Evolutionary conservation across 805 yeast species (phyloP), one percentile per base, ranked within the genome.

Genomic region (Ogataea paradorogensis): DNA sequence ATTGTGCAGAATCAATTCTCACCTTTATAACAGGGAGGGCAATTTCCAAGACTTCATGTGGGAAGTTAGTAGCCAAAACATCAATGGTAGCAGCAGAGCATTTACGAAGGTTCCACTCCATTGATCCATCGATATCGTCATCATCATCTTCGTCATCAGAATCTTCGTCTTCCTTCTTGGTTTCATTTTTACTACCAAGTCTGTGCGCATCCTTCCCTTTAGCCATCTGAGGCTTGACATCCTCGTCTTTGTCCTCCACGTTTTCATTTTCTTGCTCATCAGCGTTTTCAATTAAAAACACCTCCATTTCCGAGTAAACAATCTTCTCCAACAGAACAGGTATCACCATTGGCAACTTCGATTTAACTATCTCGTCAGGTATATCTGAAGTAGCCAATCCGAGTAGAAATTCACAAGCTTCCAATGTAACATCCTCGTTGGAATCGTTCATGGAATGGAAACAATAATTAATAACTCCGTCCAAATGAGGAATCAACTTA

Each of bases 61-160:
- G 90, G 40, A 74, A 71, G 28, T 71, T 70, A 18, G 80, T 69
- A 1, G 97, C 84, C 40, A 93, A 65, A 1, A 82, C 74, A 58
- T 93, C 99, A 30, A 93, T 69, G 0, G 97, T 84, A 4, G 97
- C 93, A 3, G 98, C 98, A 4, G 95, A 74, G 62, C 98, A 91
- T 63, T 91, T 91, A 55, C 99, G 74, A 43, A 93, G 65, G 53
- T 82, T 88, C 99, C 99, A 93, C 52, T 80, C 87, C 25, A 81
- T 78, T 32, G 80, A 72, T 26, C 75, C 80, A 40, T 74, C 82
- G 34, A 74, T 84, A 37, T 76, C 84, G 34, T 78, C 88, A 21
- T 78, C 90, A 9, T 81, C 93, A 21, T 73, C 81, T 29, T 76
- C 81, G 11, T 73, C 80, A 8, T 73, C 78, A 15, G 64, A 71